Evolutionary conservation across 495 filamentous ascomycete genomes (phyloP).

Genomic region (Neurospora africana): DNA sequence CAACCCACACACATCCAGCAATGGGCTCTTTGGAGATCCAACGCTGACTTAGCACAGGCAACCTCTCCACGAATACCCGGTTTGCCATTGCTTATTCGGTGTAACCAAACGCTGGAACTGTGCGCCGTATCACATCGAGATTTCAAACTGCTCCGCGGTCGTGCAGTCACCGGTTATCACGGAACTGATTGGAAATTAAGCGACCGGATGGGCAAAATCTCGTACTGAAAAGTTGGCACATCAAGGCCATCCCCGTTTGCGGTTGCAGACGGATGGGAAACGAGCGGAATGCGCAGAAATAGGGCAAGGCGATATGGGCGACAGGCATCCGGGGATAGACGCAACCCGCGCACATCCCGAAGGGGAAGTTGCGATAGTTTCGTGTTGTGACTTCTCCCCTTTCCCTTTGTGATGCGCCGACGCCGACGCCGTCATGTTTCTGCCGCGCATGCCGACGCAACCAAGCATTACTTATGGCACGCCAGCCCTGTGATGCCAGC

Average conservation of each 20-base stretch:
- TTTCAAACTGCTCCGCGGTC: neutral
- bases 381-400: neutral
- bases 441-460: neutral
- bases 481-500: neutral
- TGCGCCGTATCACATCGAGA: neutral
- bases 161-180: neutral
- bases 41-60: neutral
- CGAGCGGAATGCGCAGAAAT: neutral
- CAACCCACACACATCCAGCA: too few species aligned
- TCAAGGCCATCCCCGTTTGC: neutral
- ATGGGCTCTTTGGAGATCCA: neutral
- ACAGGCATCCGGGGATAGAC: neutral
- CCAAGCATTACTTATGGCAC: neutral
- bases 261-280: neutral
- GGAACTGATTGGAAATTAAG: neutral
- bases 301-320: neutral
- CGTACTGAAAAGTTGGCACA: neutral
- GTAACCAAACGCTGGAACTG: neutral
- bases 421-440: neutral
- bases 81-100: neutral
- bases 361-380: neutral
- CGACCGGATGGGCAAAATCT: neutral
- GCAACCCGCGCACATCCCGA: constrained; percentile 1
- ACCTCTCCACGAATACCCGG: neutral
- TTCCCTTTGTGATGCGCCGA: neutral